Conservation (phyloP, 2,329 filamentous ascomycete species). For the Biscogniauxia mediterranea region DNA sequence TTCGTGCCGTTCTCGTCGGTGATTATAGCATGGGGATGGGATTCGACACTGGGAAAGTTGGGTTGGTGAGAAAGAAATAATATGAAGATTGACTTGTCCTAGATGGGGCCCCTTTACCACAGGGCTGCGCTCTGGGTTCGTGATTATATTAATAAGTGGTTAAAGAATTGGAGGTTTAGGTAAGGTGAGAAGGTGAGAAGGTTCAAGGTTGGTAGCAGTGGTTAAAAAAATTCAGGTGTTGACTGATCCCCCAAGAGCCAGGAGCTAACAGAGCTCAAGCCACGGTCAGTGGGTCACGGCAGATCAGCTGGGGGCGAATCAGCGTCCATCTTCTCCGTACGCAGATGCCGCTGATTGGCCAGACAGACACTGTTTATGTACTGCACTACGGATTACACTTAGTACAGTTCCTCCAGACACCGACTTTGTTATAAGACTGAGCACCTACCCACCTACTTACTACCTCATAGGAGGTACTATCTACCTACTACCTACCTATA, state of each 20-base stretch:
- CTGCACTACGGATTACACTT: no score
- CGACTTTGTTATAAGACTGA: background rate
- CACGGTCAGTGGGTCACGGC: conserved; percentile 5
- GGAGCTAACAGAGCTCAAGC: conserved; percentile 8
- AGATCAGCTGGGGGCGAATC: background rate
- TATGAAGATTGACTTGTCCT: background rate
- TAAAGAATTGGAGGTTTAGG: background rate
- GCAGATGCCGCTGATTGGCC: background rate
- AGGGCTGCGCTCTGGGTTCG: background rate
- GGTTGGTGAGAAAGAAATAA: background rate
- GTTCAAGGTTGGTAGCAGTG: background rate
- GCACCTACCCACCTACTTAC: background rate
- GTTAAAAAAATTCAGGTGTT: conserved; percentile 4
- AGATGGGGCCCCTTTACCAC: background rate
- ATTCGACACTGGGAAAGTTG: conserved; percentile 10
- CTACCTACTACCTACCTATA: background rate
- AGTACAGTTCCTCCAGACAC: background rate
- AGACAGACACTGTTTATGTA: background rate
- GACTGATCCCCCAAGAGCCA: conserved; percentile 5
- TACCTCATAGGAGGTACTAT: background rate
- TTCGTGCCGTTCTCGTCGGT: conserved; percentile 22
- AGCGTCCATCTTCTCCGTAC: background rate
- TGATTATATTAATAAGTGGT: background rate
- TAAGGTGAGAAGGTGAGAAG: no score
- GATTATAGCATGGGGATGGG: conserved; percentile 18